Conservation (phyloP, 1,284 basidiomycete species). For the Naganishia sp. region DNA sequence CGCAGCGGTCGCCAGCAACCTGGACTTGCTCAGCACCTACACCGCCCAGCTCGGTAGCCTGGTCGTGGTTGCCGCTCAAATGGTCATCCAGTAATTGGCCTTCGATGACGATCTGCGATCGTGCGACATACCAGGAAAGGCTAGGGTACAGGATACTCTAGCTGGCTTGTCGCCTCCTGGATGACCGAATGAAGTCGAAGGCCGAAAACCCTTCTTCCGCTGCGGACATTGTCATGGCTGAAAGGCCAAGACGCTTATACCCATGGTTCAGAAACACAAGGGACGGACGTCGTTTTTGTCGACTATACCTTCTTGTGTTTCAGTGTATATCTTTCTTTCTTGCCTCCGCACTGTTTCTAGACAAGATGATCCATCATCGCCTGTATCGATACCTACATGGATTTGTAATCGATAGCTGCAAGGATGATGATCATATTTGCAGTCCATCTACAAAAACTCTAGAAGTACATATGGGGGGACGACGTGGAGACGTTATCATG, state of each 20-base stretch:
- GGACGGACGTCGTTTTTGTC: not conserved
- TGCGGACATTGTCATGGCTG: slow-evolving; percentile 15
- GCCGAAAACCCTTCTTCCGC: not conserved
- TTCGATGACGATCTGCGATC: not conserved
- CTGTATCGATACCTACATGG: not conserved
- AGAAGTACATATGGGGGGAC: not conserved
- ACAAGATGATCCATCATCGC: not conserved
- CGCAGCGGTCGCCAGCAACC: slow-evolving; percentile 26
- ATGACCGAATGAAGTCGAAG: not conserved
- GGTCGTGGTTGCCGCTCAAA: slow-evolving; percentile 33
- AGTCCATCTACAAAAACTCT: not conserved
- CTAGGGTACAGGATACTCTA: slow-evolving; percentile 13
- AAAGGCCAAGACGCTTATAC: slow-evolving; percentile 23
- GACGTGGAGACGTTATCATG: not conserved
- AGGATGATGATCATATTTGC: not conserved
- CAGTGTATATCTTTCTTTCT: slow-evolving; percentile 24
- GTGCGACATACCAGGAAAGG: not conserved
- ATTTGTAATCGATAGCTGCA: not conserved
- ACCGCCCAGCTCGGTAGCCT: slow-evolving; percentile 33
- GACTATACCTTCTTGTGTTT: not conserved
- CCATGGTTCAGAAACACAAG: slow-evolving; percentile 24
- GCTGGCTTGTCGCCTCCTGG: not conserved
- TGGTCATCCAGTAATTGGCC: slow-evolving; percentile 21
- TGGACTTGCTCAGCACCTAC: slow-evolving; percentile 32
- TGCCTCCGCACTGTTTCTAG: slow-evolving; percentile 8